A percentile compares a stretch with the other conserved stretches of the same genome.
These are phyloP conservation scores for Diospyros kaki DNA, from an alignment of 148 eudicot genomes.

Conservation along the genomic window DNA sequence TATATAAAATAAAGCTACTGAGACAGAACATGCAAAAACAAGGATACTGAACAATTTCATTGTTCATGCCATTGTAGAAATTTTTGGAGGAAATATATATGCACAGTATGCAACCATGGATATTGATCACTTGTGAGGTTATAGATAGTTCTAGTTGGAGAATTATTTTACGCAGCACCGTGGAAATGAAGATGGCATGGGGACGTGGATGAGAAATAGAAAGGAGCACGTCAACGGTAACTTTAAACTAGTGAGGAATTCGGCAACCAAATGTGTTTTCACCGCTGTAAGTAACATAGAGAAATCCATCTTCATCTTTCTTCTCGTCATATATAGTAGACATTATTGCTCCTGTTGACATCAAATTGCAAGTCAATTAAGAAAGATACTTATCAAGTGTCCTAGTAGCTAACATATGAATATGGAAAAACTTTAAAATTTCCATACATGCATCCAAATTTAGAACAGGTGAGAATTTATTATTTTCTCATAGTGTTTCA, in stretches of 20 bases:
- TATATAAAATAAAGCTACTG: neutral
- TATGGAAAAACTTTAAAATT: neutral
- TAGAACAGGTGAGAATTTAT: too few relatives aligned
- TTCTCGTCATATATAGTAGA: slow-evolving; percentile 36
- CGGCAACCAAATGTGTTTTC: slow-evolving; percentile 37
- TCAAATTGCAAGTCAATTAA: neutral
- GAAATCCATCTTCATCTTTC: slow-evolving; percentile 19
- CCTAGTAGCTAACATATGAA: neutral
- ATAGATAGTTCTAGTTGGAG: neutral
- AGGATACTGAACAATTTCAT: neutral
- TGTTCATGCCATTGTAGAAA: neutral
- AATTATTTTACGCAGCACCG: neutral
- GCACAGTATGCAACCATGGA: neutral
- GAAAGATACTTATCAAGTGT: neutral
- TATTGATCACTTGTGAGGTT: neutral
- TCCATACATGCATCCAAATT: neutral
- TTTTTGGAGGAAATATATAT: slow-evolving; percentile 1
- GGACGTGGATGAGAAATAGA: too few relatives aligned
- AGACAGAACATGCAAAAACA: neutral
- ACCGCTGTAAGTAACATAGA: slow-evolving; percentile 33
- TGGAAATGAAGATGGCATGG: neutral
- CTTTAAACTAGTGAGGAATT: slow-evolving; percentile 2
- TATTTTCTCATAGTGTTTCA: neutral
- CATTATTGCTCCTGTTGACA: slow-evolving; percentile 30
- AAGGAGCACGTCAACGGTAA: too few relatives aligned